Percentiles rank a stretch among this genome's conserved stretches.
Evolutionary conservation across 768 basidiomycete species (phyloP).

Genomic region (Leccinum incarnatum): DNA sequence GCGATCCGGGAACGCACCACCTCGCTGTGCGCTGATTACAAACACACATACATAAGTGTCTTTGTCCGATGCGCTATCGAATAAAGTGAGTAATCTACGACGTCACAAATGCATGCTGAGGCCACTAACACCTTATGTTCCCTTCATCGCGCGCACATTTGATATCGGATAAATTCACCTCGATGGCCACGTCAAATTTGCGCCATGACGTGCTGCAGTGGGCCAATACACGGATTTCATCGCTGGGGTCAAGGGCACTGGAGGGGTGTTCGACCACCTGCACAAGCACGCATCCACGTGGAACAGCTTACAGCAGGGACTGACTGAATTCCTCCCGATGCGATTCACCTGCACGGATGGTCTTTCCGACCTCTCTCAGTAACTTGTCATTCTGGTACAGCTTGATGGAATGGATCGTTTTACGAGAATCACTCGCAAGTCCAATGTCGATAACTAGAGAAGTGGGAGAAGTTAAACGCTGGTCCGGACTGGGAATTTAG

Average conservation of each 20-base stretch:
- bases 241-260: neutral
- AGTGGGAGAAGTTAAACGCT: no score
- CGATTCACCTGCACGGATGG: neutral
- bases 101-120: neutral
- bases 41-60: neutral
- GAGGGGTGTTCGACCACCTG: neutral
- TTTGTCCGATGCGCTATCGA: constrained; percentile 8
- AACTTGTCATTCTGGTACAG: no score
- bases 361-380: neutral
- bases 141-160: constrained; percentile 1
- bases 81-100: neutral
- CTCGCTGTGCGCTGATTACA: neutral
- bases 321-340: constrained; percentile 1
- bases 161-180: neutral
- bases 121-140: constrained; percentile 6
- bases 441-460: no score
- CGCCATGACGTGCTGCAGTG: neutral
- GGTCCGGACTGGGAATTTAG: no score
- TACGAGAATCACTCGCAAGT: neutral
- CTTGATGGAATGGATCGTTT: no score
- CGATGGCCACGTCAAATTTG: neutral
- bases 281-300: neutral
- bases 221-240: neutral
- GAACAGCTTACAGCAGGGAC: constrained; percentile 1
- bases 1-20: constrained; percentile 5